phyloP scores from a whole-genome alignment of 2,329 filamentous ascomycete species.

The Sarocladium brachiariae region DNA sequence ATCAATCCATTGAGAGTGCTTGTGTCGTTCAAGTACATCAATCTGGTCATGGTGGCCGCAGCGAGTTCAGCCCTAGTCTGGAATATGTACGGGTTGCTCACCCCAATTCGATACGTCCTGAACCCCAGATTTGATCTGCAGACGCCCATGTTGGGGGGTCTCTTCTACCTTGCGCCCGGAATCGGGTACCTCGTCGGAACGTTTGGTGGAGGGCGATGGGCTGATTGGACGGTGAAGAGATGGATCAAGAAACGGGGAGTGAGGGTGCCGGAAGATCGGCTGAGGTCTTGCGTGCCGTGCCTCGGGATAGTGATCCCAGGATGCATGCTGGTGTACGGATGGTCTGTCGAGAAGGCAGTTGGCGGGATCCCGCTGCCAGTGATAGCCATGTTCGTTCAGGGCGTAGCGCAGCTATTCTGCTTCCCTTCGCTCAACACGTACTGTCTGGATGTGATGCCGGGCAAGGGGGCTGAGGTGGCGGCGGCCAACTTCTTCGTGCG shows the following conservation, averaged over 20 bases:
- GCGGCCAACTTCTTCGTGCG: conserved; percentile 75
- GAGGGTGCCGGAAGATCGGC: conserved; percentile 61
- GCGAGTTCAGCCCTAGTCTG: conserved; percentile 60
- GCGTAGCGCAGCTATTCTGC: conserved; percentile 66
- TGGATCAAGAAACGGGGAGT: conserved; percentile 55
- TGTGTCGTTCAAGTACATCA: conserved; percentile 60
- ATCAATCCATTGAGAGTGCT: conserved; percentile 61
- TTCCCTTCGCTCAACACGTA: conserved; percentile 74
- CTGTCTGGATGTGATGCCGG: conserved; percentile 72
- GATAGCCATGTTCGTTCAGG: conserved; percentile 67
- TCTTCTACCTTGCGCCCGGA: conserved; percentile 71
- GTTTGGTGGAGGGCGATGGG: conserved; percentile 65
- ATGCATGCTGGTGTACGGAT: conserved; percentile 58
- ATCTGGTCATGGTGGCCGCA: conserved; percentile 53
- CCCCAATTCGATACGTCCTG: conserved; percentile 64
- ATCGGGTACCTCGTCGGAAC: conserved; percentile 63
- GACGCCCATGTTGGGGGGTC: conserved; percentile 57
- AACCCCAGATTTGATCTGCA: conserved; percentile 67
- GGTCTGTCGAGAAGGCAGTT: conserved; percentile 40
- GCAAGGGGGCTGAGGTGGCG: conserved; percentile 63
- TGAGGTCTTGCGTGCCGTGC: conserved; percentile 52
- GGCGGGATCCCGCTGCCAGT: conserved; percentile 57
- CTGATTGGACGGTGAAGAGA: conserved; percentile 58
- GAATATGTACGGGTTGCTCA: conserved; percentile 61
- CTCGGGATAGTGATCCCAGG: conserved; percentile 51